phyloP scores from a whole-genome alignment of 2,329 filamentous ascomycete genomes.

The Epichloe sp. region DNA sequence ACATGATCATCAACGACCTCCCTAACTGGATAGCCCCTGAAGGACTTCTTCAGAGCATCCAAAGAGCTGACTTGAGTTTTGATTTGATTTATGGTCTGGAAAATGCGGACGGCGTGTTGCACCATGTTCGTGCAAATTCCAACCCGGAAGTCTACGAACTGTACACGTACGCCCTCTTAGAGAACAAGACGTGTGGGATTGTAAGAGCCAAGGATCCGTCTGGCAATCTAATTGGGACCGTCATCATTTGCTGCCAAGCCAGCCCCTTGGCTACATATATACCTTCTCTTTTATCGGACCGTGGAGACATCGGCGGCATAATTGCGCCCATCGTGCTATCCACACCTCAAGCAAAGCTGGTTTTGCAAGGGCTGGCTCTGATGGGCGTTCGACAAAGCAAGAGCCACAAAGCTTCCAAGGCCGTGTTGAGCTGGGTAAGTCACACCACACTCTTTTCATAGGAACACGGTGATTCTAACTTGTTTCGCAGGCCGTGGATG shows the following conservation, averaged over 20 bases:
- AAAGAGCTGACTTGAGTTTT: constrained; percentile 62
- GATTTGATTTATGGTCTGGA: constrained; percentile 73
- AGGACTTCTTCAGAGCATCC: constrained; percentile 60
- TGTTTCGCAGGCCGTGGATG: constrained; percentile 46
- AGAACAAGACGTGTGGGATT: constrained; percentile 62
- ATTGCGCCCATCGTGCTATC: constrained; percentile 66
- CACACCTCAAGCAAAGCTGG: constrained; percentile 52
- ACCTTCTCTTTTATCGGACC: constrained; percentile 50
- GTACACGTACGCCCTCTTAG: constrained; percentile 61
- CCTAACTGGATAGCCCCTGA: constrained; percentile 62
- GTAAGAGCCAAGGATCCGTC: constrained; percentile 64
- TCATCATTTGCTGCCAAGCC: constrained; percentile 63
- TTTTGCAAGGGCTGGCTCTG: constrained; percentile 64
- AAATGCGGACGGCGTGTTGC: constrained; percentile 59
- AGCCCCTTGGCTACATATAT: constrained; percentile 57
- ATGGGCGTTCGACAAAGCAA: constrained; percentile 77
- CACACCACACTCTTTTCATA: not conserved
- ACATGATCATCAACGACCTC: constrained; percentile 63
- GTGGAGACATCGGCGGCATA: constrained; percentile 56
- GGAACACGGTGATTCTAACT: constrained; percentile 7
- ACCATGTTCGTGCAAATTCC: constrained; percentile 60
- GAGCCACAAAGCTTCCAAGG: constrained; percentile 58
- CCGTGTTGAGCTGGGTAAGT: constrained; percentile 69
- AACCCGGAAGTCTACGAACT: constrained; percentile 69
- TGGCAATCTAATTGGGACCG: constrained; percentile 59